Evolutionary conservation across 2,329 filamentous ascomycete species (phyloP).

Genomic region (Ascochyta rabiei): DNA sequence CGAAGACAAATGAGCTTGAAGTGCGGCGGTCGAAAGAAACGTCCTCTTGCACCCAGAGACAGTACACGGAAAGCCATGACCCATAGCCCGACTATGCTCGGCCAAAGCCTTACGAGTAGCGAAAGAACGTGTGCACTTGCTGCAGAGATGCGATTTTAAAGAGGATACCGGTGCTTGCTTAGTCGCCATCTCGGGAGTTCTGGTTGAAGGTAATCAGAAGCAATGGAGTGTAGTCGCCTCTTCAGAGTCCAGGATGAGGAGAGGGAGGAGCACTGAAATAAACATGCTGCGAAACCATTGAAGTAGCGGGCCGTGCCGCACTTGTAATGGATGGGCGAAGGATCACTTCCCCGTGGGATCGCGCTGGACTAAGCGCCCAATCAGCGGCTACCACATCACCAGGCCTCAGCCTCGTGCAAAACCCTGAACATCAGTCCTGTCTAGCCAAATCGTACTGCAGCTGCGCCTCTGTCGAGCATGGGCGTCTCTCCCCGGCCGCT

Average conservation of each 20-base stretch:
- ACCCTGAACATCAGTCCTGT: neutral
- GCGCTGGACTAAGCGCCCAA: neutral
- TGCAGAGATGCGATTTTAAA: neutral
- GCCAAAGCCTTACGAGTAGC: neutral
- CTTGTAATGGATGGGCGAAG: no score
- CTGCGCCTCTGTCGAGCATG: no score
- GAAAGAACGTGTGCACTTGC: neutral
- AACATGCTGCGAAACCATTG: neutral
- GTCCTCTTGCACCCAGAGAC: neutral
- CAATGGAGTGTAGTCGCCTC: neutral
- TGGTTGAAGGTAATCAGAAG: neutral
- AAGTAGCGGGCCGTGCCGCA: neutral
- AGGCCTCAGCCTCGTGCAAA: neutral
- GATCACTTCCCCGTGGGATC: neutral
- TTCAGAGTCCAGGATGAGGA: no score
- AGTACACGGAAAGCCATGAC: neutral
- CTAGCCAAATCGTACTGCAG: no score
- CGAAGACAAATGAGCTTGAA: neutral
- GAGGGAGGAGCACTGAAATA: no score
- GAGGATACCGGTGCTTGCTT: neutral
- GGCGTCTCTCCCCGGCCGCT: no score
- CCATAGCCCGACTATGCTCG: neutral
- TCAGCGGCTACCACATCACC: conserved; percentile 1
- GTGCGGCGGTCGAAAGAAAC: neutral
- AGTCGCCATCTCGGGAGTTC: neutral